A percentile compares a stretch with the other conserved stretches of the same genome.
These are phyloP conservation scores for Hemileia vastatrix DNA, from an alignment of 1,284 basidiomycete species.

Conservation along the genomic window DNA sequence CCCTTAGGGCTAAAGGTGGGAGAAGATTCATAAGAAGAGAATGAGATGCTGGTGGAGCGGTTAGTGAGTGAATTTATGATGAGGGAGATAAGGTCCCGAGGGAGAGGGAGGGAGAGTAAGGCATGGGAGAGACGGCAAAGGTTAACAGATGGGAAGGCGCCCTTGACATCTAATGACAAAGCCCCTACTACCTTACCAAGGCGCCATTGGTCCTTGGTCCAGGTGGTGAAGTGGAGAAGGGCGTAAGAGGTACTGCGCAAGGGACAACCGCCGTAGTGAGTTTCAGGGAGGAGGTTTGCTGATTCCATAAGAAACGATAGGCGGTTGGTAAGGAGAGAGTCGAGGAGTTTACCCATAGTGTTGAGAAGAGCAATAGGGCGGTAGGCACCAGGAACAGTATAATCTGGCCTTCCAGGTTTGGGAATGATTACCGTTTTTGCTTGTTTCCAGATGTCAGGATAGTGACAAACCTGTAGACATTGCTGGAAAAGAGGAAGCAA, in stretches of 20 bases:
- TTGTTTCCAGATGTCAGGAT: constrained; percentile 1
- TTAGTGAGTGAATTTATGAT: neutral
- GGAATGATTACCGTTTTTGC: constrained; percentile 3
- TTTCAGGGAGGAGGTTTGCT: too few species aligned
- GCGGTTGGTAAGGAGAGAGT: neutral
- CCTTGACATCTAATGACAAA: neutral
- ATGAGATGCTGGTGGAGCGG: neutral
- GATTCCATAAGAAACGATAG: too few species aligned
- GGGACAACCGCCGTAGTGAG: too few species aligned
- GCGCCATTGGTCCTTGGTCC: constrained; percentile 1
- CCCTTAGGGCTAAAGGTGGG: neutral
- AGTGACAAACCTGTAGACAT: neutral
- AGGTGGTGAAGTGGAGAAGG: too few species aligned
- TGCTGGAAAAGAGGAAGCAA: too few species aligned
- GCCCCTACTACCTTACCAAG: neutral
- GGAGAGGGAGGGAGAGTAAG: neutral
- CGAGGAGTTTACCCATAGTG: constrained; percentile 5
- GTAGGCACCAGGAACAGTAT: neutral
- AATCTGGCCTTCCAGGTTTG: constrained; percentile 1
- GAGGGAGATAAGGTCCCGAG: neutral
- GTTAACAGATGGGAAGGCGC: neutral
- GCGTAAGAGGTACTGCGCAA: too few species aligned
- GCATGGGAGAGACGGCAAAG: neutral
- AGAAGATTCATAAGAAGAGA: neutral
- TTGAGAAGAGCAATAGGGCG: constrained; percentile 8